These are phyloP conservation scores for Paramecium octaurelia DNA, from an alignment of 73 alveolate species.

Conservation along the genomic window DNA sequence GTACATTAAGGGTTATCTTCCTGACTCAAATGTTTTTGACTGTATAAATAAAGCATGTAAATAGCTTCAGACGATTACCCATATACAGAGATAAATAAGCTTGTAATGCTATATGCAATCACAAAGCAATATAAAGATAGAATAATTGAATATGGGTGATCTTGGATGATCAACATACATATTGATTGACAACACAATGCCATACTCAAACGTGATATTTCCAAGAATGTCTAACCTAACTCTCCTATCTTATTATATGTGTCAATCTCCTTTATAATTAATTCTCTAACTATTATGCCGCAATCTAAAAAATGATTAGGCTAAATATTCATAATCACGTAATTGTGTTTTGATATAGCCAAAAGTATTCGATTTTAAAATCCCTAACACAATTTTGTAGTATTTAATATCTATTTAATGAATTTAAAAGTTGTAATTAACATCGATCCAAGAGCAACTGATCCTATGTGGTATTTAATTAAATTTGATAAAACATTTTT, in stretches of 20 bases:
- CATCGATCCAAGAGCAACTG: neutral
- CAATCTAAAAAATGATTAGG: neutral
- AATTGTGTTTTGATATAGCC: neutral
- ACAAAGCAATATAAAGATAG: neutral
- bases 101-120: neutral
- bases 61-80: neutral
- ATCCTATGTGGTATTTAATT: neutral
- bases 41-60: neutral
- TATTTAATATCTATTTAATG: neutral
- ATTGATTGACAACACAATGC: neutral
- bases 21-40: neutral
- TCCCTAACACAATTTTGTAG: neutral
- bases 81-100: neutral
- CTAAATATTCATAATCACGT: neutral
- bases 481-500: neutral
- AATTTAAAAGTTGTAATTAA: neutral
- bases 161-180: neutral
- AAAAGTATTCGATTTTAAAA: neutral
- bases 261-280: neutral
- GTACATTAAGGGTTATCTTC: conserved; percentile 7
- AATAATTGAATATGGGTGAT: neutral
- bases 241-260: neutral
- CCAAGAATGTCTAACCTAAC: neutral
- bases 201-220: neutral
- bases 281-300: neutral